Evolutionary conservation across 106 monocot species (phyloP).

Genomic region (Allium sativum): DNA sequence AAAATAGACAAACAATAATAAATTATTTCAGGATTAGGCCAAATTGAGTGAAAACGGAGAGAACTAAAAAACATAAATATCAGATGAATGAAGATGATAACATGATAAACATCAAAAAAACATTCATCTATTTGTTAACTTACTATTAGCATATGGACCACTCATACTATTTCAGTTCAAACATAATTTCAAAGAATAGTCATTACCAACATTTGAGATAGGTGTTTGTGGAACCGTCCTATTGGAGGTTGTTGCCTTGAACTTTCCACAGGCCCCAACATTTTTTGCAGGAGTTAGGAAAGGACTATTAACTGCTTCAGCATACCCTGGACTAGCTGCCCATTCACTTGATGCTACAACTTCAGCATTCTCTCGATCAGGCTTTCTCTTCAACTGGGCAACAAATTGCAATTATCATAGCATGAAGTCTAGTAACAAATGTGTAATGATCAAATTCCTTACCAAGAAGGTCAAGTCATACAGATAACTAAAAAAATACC

Average conservation of each 20-base stretch:
- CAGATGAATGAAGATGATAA: too few species aligned
- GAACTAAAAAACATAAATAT: too few species aligned
- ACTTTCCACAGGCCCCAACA: slow-evolving; percentile 22
- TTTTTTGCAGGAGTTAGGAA: slow-evolving; percentile 63
- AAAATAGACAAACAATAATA: background rate
- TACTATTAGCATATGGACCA: too few species aligned
- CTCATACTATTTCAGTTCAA: too few species aligned
- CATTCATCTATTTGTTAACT: too few species aligned
- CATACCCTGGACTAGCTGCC: slow-evolving; percentile 40
- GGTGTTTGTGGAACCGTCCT: slow-evolving; percentile 58
- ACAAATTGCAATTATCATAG: background rate
- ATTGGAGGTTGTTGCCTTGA: slow-evolving; percentile 31
- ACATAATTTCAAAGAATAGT: background rate
- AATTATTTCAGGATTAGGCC: too few species aligned
- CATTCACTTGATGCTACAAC: slow-evolving; percentile 56
- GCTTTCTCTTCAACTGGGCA: slow-evolving; percentile 65
- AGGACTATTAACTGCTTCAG: slow-evolving; percentile 39
- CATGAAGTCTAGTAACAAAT: background rate
- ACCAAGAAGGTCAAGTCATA: too few species aligned
- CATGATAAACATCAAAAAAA: too few species aligned
- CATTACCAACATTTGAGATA: slow-evolving; percentile 50
- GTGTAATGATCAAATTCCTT: too few species aligned
- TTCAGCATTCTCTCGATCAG: slow-evolving; percentile 46
- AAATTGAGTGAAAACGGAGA: too few species aligned
- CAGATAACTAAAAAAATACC: too few species aligned